Evolutionary conservation across 78 protist species (phyloP).

Genomic region (Polysphondylium violaceum): DNA sequence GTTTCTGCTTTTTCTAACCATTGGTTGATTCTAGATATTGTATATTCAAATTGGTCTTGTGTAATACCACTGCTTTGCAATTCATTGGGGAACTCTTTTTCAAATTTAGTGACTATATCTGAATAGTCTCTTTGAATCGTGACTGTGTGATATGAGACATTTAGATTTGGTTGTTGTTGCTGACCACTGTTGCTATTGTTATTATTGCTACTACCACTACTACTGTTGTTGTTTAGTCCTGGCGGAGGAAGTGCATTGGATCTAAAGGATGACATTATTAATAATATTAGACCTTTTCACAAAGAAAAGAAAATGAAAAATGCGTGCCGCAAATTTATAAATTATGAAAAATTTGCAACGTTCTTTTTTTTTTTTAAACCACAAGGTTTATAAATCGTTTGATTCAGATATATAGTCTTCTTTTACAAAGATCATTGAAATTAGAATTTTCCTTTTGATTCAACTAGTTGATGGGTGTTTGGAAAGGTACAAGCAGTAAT

Average conservation of each 20-base stretch:
- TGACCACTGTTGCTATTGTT: no score
- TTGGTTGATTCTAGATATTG: constrained; percentile 52
- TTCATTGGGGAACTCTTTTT: constrained; percentile 48
- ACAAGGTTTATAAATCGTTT: neutral
- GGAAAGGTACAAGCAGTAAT: no score
- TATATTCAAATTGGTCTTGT: constrained; percentile 35
- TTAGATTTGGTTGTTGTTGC: neutral
- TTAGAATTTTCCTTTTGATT: no score
- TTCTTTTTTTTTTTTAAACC: neutral
- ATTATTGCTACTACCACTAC: neutral
- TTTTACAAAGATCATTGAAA: no score
- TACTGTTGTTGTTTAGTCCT: neutral
- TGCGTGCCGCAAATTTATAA: no score
- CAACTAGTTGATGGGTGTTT: neutral
- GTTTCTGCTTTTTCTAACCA: constrained; percentile 48
- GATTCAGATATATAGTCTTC: no score
- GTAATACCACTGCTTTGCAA: constrained; percentile 35
- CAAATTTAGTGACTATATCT: constrained; percentile 57
- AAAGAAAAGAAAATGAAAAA: no score
- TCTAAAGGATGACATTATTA: neutral
- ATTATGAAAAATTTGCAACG: no score
- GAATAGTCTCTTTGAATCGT: constrained; percentile 54
- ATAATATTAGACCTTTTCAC: no score
- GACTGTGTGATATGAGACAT: neutral
- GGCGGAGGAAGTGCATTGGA: no score